Conservation (phyloP, 495 filamentous ascomycete genomes). For the Podospora tetraspora region DNA sequence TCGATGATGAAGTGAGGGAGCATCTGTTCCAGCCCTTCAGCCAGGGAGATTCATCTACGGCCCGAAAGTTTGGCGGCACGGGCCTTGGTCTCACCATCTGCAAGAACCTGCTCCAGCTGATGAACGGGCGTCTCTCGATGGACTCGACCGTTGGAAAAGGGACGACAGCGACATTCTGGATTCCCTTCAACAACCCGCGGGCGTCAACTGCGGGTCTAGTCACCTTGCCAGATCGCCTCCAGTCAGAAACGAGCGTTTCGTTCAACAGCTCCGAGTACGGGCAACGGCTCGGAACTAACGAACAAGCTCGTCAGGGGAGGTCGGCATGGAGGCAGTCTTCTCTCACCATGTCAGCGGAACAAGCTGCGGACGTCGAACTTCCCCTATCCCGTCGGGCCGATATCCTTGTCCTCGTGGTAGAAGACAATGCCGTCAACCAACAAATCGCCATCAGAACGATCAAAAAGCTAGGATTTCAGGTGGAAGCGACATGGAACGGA, state of each 20-base stretch:
- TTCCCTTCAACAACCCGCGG: slow-evolving; percentile 58
- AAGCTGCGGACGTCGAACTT: slow-evolving; percentile 33
- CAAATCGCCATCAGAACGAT: slow-evolving; percentile 73
- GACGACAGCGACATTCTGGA: slow-evolving; percentile 62
- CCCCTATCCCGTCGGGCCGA: slow-evolving; percentile 45
- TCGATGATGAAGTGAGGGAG: slow-evolving; percentile 65
- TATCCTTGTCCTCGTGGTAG: slow-evolving; percentile 64
- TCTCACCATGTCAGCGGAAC: slow-evolving; percentile 24
- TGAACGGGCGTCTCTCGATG: slow-evolving; percentile 70
- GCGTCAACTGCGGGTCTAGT: slow-evolving; percentile 35
- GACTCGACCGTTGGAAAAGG: slow-evolving; percentile 53
- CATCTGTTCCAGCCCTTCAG: slow-evolving; percentile 81
- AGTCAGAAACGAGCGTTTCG: slow-evolving; percentile 57
- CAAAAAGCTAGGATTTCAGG: slow-evolving; percentile 67
- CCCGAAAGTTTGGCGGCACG: slow-evolving; percentile 72
- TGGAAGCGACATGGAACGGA: slow-evolving; percentile 67
- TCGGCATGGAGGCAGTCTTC: slow-evolving; percentile 29
- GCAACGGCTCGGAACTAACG: slow-evolving; percentile 29
- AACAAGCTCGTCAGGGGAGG: slow-evolving; percentile 26
- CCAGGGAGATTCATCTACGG: slow-evolving; percentile 75
- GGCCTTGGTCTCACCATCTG: slow-evolving; percentile 77
- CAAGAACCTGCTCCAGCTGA: slow-evolving; percentile 71
- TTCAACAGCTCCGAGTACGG: slow-evolving; percentile 51
- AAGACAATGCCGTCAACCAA: slow-evolving; percentile 77
- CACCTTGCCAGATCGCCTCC: slow-evolving; percentile 54